Evolutionary conservation across 2,329 filamentous ascomycete species (phyloP).

Genomic region (Xylaria arbuscula): DNA sequence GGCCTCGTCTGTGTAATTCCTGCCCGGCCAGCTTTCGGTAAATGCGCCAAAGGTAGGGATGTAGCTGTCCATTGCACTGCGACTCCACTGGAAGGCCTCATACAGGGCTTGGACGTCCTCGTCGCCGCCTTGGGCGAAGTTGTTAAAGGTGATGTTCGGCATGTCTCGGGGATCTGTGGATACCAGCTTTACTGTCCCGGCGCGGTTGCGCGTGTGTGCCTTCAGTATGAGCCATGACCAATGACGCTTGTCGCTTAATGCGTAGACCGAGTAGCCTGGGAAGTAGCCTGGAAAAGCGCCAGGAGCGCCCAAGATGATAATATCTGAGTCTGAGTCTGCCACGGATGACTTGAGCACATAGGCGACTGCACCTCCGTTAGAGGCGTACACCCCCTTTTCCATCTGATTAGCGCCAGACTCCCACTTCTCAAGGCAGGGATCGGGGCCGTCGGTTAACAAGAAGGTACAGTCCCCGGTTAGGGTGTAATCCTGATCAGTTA

Average conservation of each 20-base stretch:
- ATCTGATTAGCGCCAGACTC: slow-evolving; percentile 31
- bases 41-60: slow-evolving; percentile 20
- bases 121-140: slow-evolving; percentile 60
- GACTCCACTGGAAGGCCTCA: slow-evolving; percentile 64
- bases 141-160: slow-evolving; percentile 69
- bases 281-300: slow-evolving; percentile 28
- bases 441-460: slow-evolving; percentile 42
- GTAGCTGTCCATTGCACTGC: slow-evolving; percentile 52
- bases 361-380: slow-evolving; percentile 62
- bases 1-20: slow-evolving; percentile 21
- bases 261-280: slow-evolving; percentile 43
- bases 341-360: slow-evolving; percentile 51
- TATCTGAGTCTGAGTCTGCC: slow-evolving; percentile 42
- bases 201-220: slow-evolving; percentile 66
- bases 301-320: slow-evolving; percentile 28
- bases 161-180: slow-evolving; percentile 69
- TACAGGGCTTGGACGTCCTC: slow-evolving; percentile 63
- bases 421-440: slow-evolving; percentile 54
- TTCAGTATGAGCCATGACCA: slow-evolving; percentile 62
- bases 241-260: slow-evolving; percentile 47
- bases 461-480: slow-evolving; percentile 49
- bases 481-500: slow-evolving; percentile 48
- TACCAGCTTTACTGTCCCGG: slow-evolving; percentile 66
- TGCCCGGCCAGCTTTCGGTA: slow-evolving; percentile 25
- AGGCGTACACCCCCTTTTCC: slow-evolving; percentile 47